Base-by-base conservation (phyloP, 352 stramenopile species). In the Discostella stelligera region DNA sequence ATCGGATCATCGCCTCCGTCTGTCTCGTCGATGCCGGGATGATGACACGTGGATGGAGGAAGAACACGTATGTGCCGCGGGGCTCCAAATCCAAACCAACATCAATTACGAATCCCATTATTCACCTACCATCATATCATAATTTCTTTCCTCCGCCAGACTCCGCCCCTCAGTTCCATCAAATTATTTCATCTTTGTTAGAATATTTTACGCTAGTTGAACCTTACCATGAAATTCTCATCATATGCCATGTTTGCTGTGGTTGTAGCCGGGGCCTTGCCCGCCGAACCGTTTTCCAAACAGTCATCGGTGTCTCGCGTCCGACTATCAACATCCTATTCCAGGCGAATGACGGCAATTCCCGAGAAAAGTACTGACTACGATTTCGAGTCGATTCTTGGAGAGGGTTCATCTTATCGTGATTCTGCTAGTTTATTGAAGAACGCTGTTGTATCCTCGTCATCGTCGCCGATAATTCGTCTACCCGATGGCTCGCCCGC, bases 301-400 rank as follows among this genome's bases (percentile, higher is more conserved):
- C 61, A 82, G 68, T 73, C 74, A 11, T 65, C 61, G 0, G 41
- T 75, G 20, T 53, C 61, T 32, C 66, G 30, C 4, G 50, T 77
- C 20, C 67, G 66, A 37, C 23, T 44, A 46, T 18, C 48, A n/a
- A 25, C 55, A 23, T 25, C 56, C 16, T 68, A 56, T 13, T 59
- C 54, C 21, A 74, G 16, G 66, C 18, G 65, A 9, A 77, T 75
- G 60, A 32, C 66, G 11, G 48, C 50, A 63, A 49, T 50, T n/a
- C 52, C 61, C 13, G 39, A 73, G 10, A 32, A 32, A 32, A 37
- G 53, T 41, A 46, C 10, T 23, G 53, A 61, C 23, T 41, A 44
- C 60, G 65, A 82, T 59, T 79, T 82, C 25, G 69, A 79, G 44
- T 74, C 56, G 13, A 74, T 82, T 62, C 75, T 82, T 39, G 75